Base-by-base conservation (phyloP, 169 alveolate genomes). In the Plasmodium gonderi region DNA sequence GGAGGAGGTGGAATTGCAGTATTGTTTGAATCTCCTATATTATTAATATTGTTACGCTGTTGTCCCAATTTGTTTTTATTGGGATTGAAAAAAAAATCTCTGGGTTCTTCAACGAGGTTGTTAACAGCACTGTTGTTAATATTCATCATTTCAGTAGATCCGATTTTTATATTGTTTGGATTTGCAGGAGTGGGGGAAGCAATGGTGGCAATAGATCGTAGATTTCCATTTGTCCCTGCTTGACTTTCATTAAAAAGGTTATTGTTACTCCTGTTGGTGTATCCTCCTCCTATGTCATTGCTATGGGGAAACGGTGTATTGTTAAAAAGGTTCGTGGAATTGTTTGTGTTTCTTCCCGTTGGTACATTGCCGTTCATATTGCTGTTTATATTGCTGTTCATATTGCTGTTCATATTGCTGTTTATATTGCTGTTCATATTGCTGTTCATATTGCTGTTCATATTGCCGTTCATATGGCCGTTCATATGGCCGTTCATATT, bases 1-100 rank as follows among this genome's bases (percentile, higher is more conserved):
- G 93, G 93, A 11, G 93, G 93, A 0, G 93, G 93, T 9, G 93
- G 93, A 17, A 67, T 78, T n/a, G 23, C 20, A 1, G 31, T 20
- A 42, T 23, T 76, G 17, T 20, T 54, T 7, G 87, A 11, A 33
- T 87, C 93, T 17, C 45, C 80, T 9, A 51, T 40, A 7, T 11
- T 29, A 23, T 17, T 42, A n/a, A 51, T 40, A 7, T 11, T 29
- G 49, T 17, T 42, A 54, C 47, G 26, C 29, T n/a, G 65, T 54
- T 75, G 79, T 11, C 44, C 8, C 29, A 36, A 67, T 51, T 87
- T 72, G 14, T 75, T 74, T 20, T 36, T 72, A 74, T 74, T 36
- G 1, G 65, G 11, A 23, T 87, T 54, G 51, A 87, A 65, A 72
- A 60, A 17, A 20, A 74, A 29, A 9, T 87, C 80, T 0, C 60